These are phyloP conservation scores for Tolypocladium capitatum DNA, from an alignment of 2,329 filamentous ascomycete species.

Conservation along the genomic window DNA sequence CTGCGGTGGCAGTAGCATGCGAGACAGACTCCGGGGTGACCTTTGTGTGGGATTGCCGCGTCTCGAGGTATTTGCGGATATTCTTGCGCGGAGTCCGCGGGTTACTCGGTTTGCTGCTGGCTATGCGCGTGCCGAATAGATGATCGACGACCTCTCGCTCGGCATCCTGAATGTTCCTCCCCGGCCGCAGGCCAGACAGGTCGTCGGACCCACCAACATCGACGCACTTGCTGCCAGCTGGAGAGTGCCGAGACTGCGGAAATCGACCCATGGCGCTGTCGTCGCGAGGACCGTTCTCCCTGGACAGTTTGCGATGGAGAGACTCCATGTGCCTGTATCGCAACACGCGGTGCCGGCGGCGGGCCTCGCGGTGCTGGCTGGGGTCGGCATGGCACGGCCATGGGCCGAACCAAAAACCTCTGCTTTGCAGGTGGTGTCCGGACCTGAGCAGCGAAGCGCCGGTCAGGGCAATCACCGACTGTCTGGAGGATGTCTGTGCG, in stretches of 20 bases:
- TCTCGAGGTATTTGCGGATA: conserved; percentile 19
- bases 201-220: conserved; percentile 24
- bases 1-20: conserved; percentile 10
- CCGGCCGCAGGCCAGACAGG: conserved; percentile 22
- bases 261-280: conserved; percentile 23
- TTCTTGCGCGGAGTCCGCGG: conserved; percentile 19
- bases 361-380: conserved; percentile 27
- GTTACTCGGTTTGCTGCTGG: conserved; percentile 9
- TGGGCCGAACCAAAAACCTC: conserved; percentile 34
- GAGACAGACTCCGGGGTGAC: conserved; percentile 10
- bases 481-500: not conserved
- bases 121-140: conserved; percentile 22
- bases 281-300: conserved; percentile 27
- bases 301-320: conserved; percentile 29
- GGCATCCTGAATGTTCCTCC: conserved; percentile 29
- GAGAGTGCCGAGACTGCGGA: conserved; percentile 21
- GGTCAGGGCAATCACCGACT: not conserved
- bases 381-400: conserved; percentile 31
- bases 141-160: conserved; percentile 31
- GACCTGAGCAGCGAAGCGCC: not conserved
- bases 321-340: conserved; percentile 34
- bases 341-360: conserved; percentile 27
- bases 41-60: conserved; percentile 8
- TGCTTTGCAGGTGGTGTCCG: conserved; percentile 11
- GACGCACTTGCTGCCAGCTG: conserved; percentile 17